Conservation (phyloP, 75 land plant genomes). For the Sequoia sempervirens region DNA sequence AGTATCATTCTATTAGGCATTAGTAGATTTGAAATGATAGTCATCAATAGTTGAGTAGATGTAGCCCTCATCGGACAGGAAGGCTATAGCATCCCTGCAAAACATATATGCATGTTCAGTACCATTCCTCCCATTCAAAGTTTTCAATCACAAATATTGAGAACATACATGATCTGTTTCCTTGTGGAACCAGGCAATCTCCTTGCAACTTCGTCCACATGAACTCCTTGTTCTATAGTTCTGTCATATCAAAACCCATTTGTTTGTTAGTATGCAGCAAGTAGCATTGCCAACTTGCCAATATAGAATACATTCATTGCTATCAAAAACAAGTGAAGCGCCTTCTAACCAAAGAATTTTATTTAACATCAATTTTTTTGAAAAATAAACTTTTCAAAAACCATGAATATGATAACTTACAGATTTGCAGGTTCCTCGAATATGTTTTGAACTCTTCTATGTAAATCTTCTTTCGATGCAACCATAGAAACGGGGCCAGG, state of each 20-base stretch:
- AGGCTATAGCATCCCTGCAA: constrained; percentile 52
- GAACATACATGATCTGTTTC: constrained; percentile 44
- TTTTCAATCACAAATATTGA: background rate
- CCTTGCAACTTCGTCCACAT: constrained; percentile 39
- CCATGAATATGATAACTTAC: constrained; percentile 13
- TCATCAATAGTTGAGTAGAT: constrained; percentile 59
- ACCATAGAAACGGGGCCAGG: constrained; percentile 9
- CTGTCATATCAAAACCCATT: constrained; percentile 21
- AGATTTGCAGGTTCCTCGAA: constrained; percentile 48
- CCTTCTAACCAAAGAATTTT: background rate
- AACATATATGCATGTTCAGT: background rate
- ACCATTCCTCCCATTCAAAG: background rate
- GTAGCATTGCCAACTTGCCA: background rate
- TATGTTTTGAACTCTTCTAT: constrained; percentile 35
- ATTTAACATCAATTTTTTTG: background rate
- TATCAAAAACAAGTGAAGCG: background rate
- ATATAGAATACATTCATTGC: background rate
- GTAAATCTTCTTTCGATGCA: constrained; percentile 35
- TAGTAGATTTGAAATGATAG: constrained; percentile 52
- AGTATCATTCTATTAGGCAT: constrained; percentile 7
- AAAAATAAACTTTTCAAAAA: background rate
- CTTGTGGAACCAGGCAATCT: constrained; percentile 36
- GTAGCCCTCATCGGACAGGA: constrained; percentile 42
- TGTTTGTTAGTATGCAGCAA: background rate
- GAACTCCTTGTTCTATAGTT: constrained; percentile 43